Conservation (phyloP, 805 yeast species). For the Zygosaccharomyces bisporus region DNA sequence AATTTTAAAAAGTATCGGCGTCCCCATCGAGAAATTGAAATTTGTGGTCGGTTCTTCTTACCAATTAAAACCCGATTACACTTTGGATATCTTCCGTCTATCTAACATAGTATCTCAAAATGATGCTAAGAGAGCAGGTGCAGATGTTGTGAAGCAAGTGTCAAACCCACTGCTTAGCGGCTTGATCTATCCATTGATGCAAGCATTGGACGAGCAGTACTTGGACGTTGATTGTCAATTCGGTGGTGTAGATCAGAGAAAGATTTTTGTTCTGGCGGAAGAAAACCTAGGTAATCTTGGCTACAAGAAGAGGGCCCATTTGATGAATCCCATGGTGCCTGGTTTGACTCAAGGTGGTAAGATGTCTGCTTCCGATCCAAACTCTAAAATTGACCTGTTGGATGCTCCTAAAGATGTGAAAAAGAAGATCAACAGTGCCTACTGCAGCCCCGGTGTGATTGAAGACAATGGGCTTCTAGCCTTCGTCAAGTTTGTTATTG, state of each 20-base stretch:
- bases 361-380: constrained; percentile 99
- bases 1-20: constrained; percentile 78
- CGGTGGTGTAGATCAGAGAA: constrained; percentile 99
- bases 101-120: constrained; percentile 85
- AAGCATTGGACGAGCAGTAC: constrained; percentile 92
- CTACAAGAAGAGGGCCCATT: constrained; percentile 95
- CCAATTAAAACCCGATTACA: constrained; percentile 73
- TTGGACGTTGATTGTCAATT: constrained; percentile 89
- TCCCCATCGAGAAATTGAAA: constrained; percentile 82
- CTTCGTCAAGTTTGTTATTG: constrained; percentile 76
- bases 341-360: constrained; percentile 96
- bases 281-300: constrained; percentile 84
- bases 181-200: constrained; percentile 96
- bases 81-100: constrained; percentile 83
- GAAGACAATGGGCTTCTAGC: constrained; percentile 89
- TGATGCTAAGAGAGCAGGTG: constrained; percentile 98
- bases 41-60: constrained; percentile 89
- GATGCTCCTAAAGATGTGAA: constrained; percentile 85
- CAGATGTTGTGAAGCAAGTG: constrained; percentile 98
- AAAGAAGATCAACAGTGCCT: constrained; percentile 89
- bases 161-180: constrained; percentile 91
- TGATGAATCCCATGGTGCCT: constrained; percentile 99
- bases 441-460: constrained; percentile 90
- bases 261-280: constrained; percentile 94
- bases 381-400: constrained; percentile 88